phyloP scores from a whole-genome alignment of 2,329 filamentous ascomycete species.

The Lanzia echinophila region DNA sequence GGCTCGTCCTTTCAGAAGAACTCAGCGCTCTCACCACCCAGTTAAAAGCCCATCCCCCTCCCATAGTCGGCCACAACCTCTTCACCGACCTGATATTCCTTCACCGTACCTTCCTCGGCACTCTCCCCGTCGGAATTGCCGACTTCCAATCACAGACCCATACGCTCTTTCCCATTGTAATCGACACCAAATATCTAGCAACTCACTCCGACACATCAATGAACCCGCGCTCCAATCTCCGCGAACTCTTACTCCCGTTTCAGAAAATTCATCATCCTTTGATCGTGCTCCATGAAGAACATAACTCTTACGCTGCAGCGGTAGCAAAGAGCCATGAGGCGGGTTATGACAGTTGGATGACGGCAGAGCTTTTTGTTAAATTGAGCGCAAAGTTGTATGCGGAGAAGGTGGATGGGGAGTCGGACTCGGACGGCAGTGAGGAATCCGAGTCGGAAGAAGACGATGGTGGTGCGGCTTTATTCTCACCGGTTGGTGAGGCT shows the following conservation, averaged over 20 bases:
- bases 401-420: slow-evolving; percentile 4
- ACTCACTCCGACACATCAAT: slow-evolving; percentile 28
- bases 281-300: slow-evolving; percentile 34
- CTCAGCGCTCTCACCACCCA: slow-evolving; percentile 16
- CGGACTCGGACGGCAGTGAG: slow-evolving; percentile 5
- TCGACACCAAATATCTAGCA: slow-evolving; percentile 57
- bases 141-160: slow-evolving; percentile 48
- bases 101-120: slow-evolving; percentile 54
- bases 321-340: slow-evolving; percentile 43
- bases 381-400: slow-evolving; percentile 22
- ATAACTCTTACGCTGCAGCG: slow-evolving; percentile 24
- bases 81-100: slow-evolving; percentile 59
- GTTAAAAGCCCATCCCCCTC: slow-evolving; percentile 27
- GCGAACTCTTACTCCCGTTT: slow-evolving; percentile 41
- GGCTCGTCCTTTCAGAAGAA: slow-evolving; percentile 20
- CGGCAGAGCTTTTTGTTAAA: slow-evolving; percentile 36
- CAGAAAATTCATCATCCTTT: slow-evolving; percentile 35
- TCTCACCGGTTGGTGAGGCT: not conserved
- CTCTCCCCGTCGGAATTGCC: slow-evolving; percentile 45
- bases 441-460: slow-evolving; percentile 3
- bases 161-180: slow-evolving; percentile 39
- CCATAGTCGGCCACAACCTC: slow-evolving; percentile 59
- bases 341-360: slow-evolving; percentile 52
- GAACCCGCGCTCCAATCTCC: slow-evolving; percentile 39
- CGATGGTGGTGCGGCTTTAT: slow-evolving; percentile 3